Conservation (phyloP, 805 yeast species). For the Candida nonsorbophila region DNA sequence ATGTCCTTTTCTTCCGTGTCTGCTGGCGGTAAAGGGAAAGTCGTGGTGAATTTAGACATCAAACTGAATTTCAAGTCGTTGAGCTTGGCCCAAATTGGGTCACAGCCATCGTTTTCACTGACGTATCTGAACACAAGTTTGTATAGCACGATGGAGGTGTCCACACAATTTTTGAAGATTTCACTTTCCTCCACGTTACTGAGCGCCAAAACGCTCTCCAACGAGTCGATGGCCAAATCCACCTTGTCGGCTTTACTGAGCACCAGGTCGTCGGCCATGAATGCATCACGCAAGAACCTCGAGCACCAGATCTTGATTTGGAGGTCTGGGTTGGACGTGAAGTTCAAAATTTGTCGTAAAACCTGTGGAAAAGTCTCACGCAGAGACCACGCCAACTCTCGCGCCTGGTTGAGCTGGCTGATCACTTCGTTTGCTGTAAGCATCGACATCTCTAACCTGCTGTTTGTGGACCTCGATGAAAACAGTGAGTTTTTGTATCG, state of each 20-base stretch:
- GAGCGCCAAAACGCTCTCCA: conserved; percentile 25
- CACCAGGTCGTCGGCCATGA: conserved; percentile 18
- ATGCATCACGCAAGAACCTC: conserved; percentile 32
- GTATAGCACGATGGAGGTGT: conserved; percentile 36
- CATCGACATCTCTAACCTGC: no score
- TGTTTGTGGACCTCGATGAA: no score
- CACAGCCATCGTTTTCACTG: conserved; percentile 42
- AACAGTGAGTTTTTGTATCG: no score
- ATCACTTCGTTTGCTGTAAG: conserved; percentile 15
- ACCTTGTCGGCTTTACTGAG: conserved; percentile 23
- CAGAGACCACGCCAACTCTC: conserved; percentile 25
- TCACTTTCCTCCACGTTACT: conserved; percentile 22
- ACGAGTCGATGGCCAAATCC: conserved; percentile 36
- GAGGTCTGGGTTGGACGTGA: conserved; percentile 27
- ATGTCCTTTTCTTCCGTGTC: conserved; percentile 46
- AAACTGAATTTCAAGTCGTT: conserved; percentile 51
- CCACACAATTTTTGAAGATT: conserved; percentile 25
- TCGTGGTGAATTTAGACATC: conserved; percentile 55
- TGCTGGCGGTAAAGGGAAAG: conserved; percentile 47
- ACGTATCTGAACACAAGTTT: conserved; percentile 41
- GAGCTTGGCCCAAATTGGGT: conserved; percentile 51
- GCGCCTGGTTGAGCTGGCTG: conserved; percentile 33
- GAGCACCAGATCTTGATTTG: conserved; percentile 38
- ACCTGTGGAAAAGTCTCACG: conserved; percentile 34
- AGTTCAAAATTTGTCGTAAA: conserved; percentile 37